Conservation (phyloP, 1,284 basidiomycete genomes). For the Puccinia polysora region DNA sequence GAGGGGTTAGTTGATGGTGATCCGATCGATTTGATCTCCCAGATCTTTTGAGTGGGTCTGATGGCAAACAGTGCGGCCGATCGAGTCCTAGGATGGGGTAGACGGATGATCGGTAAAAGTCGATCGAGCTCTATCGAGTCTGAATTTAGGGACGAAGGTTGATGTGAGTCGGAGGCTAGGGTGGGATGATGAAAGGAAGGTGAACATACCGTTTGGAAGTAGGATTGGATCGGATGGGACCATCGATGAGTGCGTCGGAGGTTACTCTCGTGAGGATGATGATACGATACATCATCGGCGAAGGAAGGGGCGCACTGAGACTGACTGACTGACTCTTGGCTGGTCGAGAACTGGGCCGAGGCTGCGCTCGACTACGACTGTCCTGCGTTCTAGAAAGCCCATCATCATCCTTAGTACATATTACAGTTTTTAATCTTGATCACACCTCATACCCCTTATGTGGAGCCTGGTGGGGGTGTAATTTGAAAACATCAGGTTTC, state of each 20-base stretch:
- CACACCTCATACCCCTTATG: too few species aligned
- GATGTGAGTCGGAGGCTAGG: too few species aligned
- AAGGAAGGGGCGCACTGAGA: neutral
- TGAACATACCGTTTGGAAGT: neutral
- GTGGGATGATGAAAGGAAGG: neutral
- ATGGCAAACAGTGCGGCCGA: conserved; percentile 11
- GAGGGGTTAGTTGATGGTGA: neutral
- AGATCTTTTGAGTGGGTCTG: neutral
- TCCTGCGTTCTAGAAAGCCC: too few species aligned
- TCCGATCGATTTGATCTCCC: conserved; percentile 21
- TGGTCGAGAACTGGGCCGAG: too few species aligned
- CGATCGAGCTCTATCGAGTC: neutral
- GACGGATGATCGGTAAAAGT: conserved; percentile 5
- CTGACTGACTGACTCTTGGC: neutral
- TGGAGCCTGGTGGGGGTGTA: too few species aligned
- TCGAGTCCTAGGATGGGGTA: conserved; percentile 25
- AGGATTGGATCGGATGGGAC: neutral
- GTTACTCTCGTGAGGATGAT: neutral
- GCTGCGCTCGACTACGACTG: too few species aligned
- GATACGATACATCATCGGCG: neutral
- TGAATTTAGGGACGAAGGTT: neutral
- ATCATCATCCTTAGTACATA: too few species aligned
- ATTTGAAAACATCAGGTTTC: too few species aligned
- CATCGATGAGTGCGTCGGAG: neutral
- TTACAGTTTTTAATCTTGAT: too few species aligned